phyloP scores from a whole-genome alignment of 441 rosid species.

The Populus hybrid region DNA sequence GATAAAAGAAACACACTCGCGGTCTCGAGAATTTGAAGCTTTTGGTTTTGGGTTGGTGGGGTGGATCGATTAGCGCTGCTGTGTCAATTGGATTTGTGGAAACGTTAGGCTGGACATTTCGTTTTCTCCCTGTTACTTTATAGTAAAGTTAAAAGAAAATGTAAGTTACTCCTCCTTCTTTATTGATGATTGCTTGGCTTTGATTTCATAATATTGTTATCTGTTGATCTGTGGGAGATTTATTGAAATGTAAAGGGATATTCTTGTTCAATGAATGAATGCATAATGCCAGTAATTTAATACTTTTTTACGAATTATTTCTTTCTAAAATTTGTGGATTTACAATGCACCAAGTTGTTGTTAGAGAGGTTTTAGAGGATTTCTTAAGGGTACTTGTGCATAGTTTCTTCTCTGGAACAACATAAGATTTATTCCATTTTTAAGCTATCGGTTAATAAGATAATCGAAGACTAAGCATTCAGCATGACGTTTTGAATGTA shows the following conservation, averaged over 20 bases:
- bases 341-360: background rate
- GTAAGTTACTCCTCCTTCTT: background rate
- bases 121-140: background rate
- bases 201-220: background rate
- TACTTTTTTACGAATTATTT: background rate
- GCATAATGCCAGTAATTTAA: background rate
- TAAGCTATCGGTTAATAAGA: background rate
- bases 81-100: background rate
- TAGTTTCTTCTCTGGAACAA: background rate
- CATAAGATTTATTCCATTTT: background rate
- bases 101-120: background rate
- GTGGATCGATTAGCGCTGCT: background rate
- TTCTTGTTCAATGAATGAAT: background rate
- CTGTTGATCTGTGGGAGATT: background rate
- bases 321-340: background rate
- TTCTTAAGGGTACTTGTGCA: background rate
- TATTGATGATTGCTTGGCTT: background rate
- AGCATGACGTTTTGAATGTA: background rate
- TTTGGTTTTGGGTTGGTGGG: background rate
- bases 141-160: background rate
- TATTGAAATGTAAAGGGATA: background rate
- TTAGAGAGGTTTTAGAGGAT: background rate
- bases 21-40: background rate
- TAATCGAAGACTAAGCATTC: background rate
- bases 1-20: background rate